A percentile compares a stretch with the other conserved stretches of the same genome.
Evolutionary conservation across 257 asterid genomes (phyloP).

Genomic region (Forsythia viridissima): DNA sequence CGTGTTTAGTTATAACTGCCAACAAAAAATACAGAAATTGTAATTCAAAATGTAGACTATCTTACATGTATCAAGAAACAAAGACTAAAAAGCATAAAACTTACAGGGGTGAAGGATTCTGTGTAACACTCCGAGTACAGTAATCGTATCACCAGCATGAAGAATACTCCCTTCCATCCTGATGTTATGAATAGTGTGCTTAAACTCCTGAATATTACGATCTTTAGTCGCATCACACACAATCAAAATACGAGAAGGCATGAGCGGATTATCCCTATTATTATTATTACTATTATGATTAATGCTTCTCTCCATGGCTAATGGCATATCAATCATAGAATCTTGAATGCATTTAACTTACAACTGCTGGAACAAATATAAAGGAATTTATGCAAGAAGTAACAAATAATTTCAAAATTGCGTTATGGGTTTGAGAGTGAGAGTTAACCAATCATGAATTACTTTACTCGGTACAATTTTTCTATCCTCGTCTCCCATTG

Average conservation of each 20-base stretch:
- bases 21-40: no score
- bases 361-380: constrained; percentile 7
- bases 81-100: constrained; percentile 19
- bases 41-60: not conserved
- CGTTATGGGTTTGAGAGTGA: not conserved
- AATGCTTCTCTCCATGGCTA: constrained; percentile 25
- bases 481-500: constrained; percentile 5
- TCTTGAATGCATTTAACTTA: not conserved
- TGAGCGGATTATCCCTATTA: constrained; percentile 25
- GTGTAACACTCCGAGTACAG: constrained; percentile 61
- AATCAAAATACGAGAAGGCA: constrained; percentile 51
- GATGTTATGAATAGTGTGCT: constrained; percentile 34
- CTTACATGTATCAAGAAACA: not conserved
- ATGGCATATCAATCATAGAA: constrained; percentile 30
- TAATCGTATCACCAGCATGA: constrained; percentile 46
- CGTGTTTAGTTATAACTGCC: no score
- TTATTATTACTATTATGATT: constrained; percentile 21
- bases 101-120: constrained; percentile 66
- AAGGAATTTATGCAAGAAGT: not conserved
- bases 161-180: constrained; percentile 41
- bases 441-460: constrained; percentile 8
- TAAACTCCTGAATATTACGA: constrained; percentile 37
- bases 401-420: not conserved
- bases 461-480: not conserved
- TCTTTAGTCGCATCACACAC: constrained; percentile 65